Base-by-base conservation (phyloP, 306 rosid species). In the Hippophae rhamnoides region DNA sequence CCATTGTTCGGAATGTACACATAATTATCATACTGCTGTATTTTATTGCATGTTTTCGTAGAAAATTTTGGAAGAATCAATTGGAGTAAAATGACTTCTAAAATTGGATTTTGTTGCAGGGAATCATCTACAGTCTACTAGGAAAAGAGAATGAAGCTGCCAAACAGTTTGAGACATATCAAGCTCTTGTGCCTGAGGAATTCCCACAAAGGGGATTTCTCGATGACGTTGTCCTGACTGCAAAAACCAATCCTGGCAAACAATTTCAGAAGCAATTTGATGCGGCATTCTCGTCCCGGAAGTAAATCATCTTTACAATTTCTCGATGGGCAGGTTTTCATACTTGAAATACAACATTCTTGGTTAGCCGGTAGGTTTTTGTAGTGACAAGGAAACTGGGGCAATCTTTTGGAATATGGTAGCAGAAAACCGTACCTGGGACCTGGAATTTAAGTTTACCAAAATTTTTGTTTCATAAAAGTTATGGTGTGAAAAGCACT, bases 191-290 rank as follows among this genome's bases (percentile, higher is more conserved):
- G 56, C 98, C 98, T 5, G 81, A 83, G 74, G 98, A 87, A 59
- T 87, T 83, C 76, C 89, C 96, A 27, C 95, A 85, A 59, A 85
- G 80, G 78, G 78, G 84, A 74, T 90, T 87, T 83, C 79, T 90
- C 5, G 89, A 90, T 61, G 95, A 90, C 65, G 78, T 90, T 27
- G 68, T 82, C 64, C 60, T 83, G 76, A 65, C 89, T 57, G 98
- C 98, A 8, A 87, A 75, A 74, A 64, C 57, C 61, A 63, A 82
- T 55, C 60, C 86, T 11, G 61, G 42, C 31, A 82, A 82, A 76
- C 82, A 72, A 77, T 83, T 87, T 69, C 78, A 72, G 74, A 77
- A 73, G 69, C 81, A 83, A 66, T 77, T 79, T 60, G 40, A 62
- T 69, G 57, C 74, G 65, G 85, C 79, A 64, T 81, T 71, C 72